Conservation (phyloP, 805 yeast species). For the Candida railenensis region DNA sequence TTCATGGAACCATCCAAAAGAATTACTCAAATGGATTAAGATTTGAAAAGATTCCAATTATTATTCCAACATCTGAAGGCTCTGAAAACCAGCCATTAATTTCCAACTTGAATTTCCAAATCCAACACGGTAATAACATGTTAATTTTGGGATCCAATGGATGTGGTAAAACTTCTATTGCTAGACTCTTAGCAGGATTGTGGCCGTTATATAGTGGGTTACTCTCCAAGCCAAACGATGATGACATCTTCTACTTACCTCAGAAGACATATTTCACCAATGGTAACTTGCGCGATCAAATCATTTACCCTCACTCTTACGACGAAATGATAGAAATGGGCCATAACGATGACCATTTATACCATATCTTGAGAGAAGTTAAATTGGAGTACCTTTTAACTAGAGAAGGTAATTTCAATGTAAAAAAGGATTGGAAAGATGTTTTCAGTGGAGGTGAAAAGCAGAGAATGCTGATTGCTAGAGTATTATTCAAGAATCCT, state of each 20-base stretch:
- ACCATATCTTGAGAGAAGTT: slow-evolving; percentile 68
- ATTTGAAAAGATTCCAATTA: slow-evolving; percentile 78
- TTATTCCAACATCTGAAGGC: slow-evolving; percentile 70
- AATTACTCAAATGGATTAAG: slow-evolving; percentile 72
- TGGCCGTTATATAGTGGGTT: slow-evolving; percentile 91
- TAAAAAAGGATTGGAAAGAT: slow-evolving; percentile 76
- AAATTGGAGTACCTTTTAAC: slow-evolving; percentile 76
- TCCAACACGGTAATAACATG: slow-evolving; percentile 63
- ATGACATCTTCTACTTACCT: slow-evolving; percentile 75
- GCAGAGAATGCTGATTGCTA: slow-evolving; percentile 85
- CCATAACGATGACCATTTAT: slow-evolving; percentile 64
- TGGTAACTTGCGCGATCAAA: slow-evolving; percentile 88
- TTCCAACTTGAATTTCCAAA: slow-evolving; percentile 56
- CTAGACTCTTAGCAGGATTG: slow-evolving; percentile 78
- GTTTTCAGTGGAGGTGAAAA: slow-evolving; percentile 96
- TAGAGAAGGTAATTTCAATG: slow-evolving; percentile 59
- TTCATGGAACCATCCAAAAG: slow-evolving; percentile 77
- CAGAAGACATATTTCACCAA: slow-evolving; percentile 81
- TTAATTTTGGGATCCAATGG: slow-evolving; percentile 87
- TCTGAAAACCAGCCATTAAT: slow-evolving; percentile 61
- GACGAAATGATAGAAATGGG: slow-evolving; percentile 76
- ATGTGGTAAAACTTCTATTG: slow-evolving; percentile 84
- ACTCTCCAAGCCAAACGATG: slow-evolving; percentile 69
- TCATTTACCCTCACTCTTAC: slow-evolving; percentile 81
- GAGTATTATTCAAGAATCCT: slow-evolving; percentile 78